Base-by-base conservation (phyloP, 176 grass and related monocot species). In the Lolium rigidum region DNA sequence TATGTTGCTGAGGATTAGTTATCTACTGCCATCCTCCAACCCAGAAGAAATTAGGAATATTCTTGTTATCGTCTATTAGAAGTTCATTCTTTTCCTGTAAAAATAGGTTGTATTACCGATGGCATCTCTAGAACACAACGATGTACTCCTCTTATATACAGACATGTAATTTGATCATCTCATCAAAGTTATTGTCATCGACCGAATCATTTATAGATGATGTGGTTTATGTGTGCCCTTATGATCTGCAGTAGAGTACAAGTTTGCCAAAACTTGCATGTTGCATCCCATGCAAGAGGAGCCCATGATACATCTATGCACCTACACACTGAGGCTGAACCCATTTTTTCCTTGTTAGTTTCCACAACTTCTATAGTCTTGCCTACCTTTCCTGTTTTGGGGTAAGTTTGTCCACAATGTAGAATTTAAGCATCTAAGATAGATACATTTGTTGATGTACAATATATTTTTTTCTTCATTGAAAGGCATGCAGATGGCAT, bases 1-100 rank as follows among this genome's bases (percentile, higher is more conserved):
- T 98, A 94, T 81, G 77, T 95, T 55, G 63, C 86, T 47, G 94
- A 95, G 88, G 97, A 98, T 85, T 98, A 90, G 87, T 81, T 70
- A 13, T 74, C 37, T 54, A 52, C 41, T 54, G 60, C 61, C 61
- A 81, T 74, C 69, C 81, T 87, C 61, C 76, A 84, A 86, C 54
- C 62, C n/a, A 80, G 49, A 87, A 87, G 81, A 70, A 78, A 86
- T 52, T 76, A 84, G 85, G 70, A 80, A 87, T 22, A 87, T 68
- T 80, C 74, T 83, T 79, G 65, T 87, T 48, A 75, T 73, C 47
- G 39, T 70, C 16, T 81, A 39, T 76, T 56, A 76, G 46, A 77
- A 17, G 22, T 80, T 5, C 38, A 58, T 87, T 80, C 67, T 74
- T 85, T 82, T 54, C 22, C 55, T 84, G 21, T 58, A 58, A 84